These are phyloP conservation scores for Rugonectria rugulosa DNA, from an alignment of 2,329 filamentous ascomycete species.

Conservation along the genomic window DNA sequence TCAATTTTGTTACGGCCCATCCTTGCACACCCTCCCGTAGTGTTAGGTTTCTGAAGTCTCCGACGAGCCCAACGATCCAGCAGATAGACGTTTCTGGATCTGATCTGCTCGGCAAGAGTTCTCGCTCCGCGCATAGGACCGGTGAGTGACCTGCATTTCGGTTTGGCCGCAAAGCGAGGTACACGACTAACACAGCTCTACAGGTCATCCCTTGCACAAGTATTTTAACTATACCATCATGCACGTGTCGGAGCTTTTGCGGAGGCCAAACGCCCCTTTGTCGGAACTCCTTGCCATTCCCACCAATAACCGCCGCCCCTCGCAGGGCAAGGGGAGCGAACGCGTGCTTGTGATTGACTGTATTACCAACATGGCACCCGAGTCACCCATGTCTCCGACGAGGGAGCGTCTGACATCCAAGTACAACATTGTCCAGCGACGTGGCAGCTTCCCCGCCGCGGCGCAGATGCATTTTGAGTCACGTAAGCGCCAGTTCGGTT, in stretches of 20 bases:
- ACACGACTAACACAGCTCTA: conserved; percentile 21
- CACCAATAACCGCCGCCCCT: conserved; percentile 41
- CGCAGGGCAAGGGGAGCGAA: conserved; percentile 37
- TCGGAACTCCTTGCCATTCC: conserved; percentile 53
- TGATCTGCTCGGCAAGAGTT: conserved; percentile 52
- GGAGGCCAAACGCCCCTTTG: conserved; percentile 54
- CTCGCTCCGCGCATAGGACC: conserved; percentile 56
- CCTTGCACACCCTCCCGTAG: conserved; percentile 67
- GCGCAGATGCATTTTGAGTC: conserved; percentile 65
- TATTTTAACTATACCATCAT: conserved; percentile 67
- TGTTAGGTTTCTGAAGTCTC: conserved; percentile 65
- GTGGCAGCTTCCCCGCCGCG: conserved; percentile 51
- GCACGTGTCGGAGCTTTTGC: conserved; percentile 64
- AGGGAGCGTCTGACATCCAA: conserved; percentile 45
- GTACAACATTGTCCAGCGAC: conserved; percentile 43
- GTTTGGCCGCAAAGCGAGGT: background rate
- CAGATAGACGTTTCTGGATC: conserved; percentile 61
- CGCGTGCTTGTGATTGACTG: conserved; percentile 69
- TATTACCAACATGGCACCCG: conserved; percentile 59
- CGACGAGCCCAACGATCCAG: conserved; percentile 66
- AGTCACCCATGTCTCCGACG: conserved; percentile 58
- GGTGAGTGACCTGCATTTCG: conserved; percentile 44
- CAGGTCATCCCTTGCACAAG: conserved; percentile 70
- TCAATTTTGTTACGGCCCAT: conserved; percentile 71
- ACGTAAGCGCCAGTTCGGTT: conserved; percentile 64